Evolutionary conservation across 306 rosid species (phyloP), one percentile per base, ranked within the genome.

Genomic region (Prunus fruticosa): DNA sequence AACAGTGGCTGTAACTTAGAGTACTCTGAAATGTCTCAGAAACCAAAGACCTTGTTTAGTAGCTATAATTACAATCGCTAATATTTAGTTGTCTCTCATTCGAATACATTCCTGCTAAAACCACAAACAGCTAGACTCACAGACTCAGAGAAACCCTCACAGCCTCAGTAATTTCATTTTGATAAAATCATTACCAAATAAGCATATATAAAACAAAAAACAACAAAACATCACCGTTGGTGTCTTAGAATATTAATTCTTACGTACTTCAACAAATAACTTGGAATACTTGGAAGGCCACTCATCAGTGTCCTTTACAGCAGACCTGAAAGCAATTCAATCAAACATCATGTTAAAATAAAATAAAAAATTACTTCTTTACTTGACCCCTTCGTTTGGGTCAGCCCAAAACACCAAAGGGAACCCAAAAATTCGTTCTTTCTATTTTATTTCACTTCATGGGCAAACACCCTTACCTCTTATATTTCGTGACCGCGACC

Each of bases 261-360:
- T 86, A 38, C 43, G 9, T 38, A 92, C 97, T 88, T 95, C 89
- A 73, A 94, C 67, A 69, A 89, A 92, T 69, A 90, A 69, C 85
- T 92, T 94, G 12, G 97, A 94, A 76, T 94, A 90, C 76, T 92
- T 94, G 54, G 96, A 92, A 76, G 97, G 98, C 98, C 98, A 94
- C 69, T 92, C 92, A 19, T 94, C 97, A 70, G 67, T 80, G 20
- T 94, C 96, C 25, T 88, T 92, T 34, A 92, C 96, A 82, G 96
- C 93, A 84, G 98, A 94, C 89, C 97, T 94, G 74, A 80, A 71
- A 47, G 50, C 54, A 79, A 77, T 25, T 62, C 4, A 52, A 46
- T 74, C 69, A 62, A n/a, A 53, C 49, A 57, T 49, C 20, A 76
- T 53, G 8, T 30, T 2, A 46, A 13, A 27, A 45, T 3, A 7